Percentiles rank a stretch among this genome's conserved stretches.
Conservation (phyloP, 1,139 yeast species). For the Ogataea hybrid region DNA sequence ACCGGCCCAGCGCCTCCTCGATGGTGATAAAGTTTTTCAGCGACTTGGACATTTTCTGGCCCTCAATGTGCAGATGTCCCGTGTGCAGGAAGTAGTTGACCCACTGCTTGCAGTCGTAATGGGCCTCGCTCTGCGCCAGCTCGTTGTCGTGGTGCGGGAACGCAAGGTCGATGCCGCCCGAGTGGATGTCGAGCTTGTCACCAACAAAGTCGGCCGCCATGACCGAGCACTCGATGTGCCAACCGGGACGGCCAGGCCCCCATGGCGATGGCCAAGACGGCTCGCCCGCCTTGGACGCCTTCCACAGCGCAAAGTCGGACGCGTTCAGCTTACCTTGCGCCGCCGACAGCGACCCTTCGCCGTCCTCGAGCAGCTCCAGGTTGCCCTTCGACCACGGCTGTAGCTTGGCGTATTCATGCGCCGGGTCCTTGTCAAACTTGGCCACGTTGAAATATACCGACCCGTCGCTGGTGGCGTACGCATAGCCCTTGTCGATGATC, state of each 20-base stretch:
- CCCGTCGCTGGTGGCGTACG: slow-evolving; percentile 79
- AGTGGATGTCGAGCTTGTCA: slow-evolving; percentile 83
- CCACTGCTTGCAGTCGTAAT: slow-evolving; percentile 89
- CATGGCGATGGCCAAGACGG: slow-evolving; percentile 95
- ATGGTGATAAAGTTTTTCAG: slow-evolving; percentile 93
- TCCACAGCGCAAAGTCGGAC: slow-evolving; percentile 97
- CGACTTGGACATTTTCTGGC: slow-evolving; percentile 96
- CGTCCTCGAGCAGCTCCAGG: slow-evolving; percentile 82
- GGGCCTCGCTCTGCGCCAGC: slow-evolving; percentile 95
- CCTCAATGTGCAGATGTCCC: slow-evolving; percentile 97
- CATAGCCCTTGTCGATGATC: slow-evolving; percentile 78
- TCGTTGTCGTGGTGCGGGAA: slow-evolving; percentile 99
- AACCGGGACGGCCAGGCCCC: slow-evolving; percentile 99
- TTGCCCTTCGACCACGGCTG: slow-evolving; percentile 99
- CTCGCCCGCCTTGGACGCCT: slow-evolving; percentile 94
- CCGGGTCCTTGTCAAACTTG: slow-evolving; percentile 67
- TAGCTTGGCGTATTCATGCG: slow-evolving; percentile 88
- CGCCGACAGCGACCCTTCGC: slow-evolving; percentile 85
- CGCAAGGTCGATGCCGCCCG: slow-evolving; percentile 96
- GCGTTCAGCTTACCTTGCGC: slow-evolving; percentile 60
- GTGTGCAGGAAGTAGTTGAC: slow-evolving; percentile 94
- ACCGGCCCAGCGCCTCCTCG: slow-evolving; percentile 76
- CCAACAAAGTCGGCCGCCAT: slow-evolving; percentile 96
- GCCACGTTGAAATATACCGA: slow-evolving; percentile 93
- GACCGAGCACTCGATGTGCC: slow-evolving; percentile 99